Base-by-base conservation (phyloP, 78 protist genomes). In the Dictyostelium intermedium region DNA sequence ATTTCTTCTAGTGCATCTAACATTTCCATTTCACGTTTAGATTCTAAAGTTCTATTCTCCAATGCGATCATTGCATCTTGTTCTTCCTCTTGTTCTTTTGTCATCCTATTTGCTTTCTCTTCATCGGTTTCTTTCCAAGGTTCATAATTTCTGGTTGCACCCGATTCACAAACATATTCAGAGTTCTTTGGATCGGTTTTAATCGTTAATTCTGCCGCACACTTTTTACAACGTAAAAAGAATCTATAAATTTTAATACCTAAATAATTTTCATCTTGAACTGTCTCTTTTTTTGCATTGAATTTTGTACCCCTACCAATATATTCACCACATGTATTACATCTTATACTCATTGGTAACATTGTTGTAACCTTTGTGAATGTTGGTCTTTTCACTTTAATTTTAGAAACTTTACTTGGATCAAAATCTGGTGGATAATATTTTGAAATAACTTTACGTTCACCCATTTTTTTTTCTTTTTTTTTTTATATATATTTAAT, bases 341-440 rank as follows among this genome's bases (percentile, higher is more conserved):
- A 98, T 73, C 97, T 89, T 66, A 98, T 63, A 69, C 96, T 95
- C 97, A 99, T 97, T 10, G 99, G 99, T 34, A 99, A 39, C 99
- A 98, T 98, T 93, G 98, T 97, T 7, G 99, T 98, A 6, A 98
- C 98, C 63, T 97, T 83, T 14, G 56, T 93, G 43, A 18, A 70
- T 47, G 92, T 92, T 32, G n/a, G n/a, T 60, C 95, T 82, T 37
- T 91, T 81, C 27, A 87, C 85, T 25, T 92, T 95, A 25, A 47
- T 47, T 20, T 96, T 91, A 13, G 98, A 98, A 8, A 99, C 63
- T 69, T 83, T 77, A 20, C 91, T 25, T 16, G 99, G 99, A 84
- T 99, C 99, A 81, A 98, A 99, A 78, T 98, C 98, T 43, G 99
- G 99, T 14, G 99, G 99, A 78, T 91, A 97, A 82, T 98, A 98